Base-by-base conservation (phyloP, 768 basidiomycete species). In the Tephrocybe sp. region DNA sequence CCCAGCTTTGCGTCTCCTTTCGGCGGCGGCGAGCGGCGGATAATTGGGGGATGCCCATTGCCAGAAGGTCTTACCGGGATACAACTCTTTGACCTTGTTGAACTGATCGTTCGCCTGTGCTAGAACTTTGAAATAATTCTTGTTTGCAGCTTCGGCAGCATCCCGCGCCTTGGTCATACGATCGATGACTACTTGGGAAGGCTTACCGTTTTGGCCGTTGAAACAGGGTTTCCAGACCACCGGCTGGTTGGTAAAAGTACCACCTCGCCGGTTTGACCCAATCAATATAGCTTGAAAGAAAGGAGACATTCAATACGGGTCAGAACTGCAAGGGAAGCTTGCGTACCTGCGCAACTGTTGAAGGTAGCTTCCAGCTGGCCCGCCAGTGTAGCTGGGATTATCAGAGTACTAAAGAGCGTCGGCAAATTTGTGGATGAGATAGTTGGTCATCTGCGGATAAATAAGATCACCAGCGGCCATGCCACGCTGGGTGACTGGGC, bases 301-400 rank as follows among this genome's bases (percentile, higher is more conserved):
- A 42, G 9, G 5, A 26, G 35, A 36, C 11, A 12, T 31, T 26
- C 8, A 22, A 26, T 8, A 31, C 30, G 33, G 16, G 12, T 45
- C n/a, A n/a, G n/a, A n/a, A 7, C 19, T n/a, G 11, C 5, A 31
- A n/a, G 38, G 26, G 14, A 19, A 19, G 31, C 4, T 3, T 19
- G 22, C 35, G 36, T 47, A 52, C 51, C 44, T 52, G 3, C 22
- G 45, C 44, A 52, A 48, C 40, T 48, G 40, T 13, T 40, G 13
- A 4, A 38, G 2, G 22, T 49, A 41, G 33, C 39, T 42, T 20
- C 48, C 48, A 6, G 48, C 39, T 13, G 13, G 4, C 4, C 6
- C 13, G 3, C 39, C 30, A 9, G n/a, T 33, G 26, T 30, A 49
- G 39, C 12, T 26, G 5, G 39, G 48, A 41, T 30, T 41, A 22